Evolutionary conservation across 2,329 filamentous ascomycete genomes (phyloP).

Genomic region (Macrophomina pseudophaseolina): DNA sequence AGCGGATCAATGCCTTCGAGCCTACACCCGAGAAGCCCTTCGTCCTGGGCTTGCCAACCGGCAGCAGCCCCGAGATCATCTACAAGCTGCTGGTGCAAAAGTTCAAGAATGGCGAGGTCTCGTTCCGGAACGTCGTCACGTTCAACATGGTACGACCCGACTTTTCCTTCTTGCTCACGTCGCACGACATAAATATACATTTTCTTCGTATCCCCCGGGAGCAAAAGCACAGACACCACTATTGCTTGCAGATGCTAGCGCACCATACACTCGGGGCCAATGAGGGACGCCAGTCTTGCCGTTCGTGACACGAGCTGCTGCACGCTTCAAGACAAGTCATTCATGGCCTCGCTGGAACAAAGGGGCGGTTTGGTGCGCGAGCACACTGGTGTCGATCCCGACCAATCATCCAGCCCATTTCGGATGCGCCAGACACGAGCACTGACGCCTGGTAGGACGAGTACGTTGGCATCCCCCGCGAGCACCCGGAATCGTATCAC

Average conservation of each 20-base stretch:
- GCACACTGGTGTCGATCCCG: neutral
- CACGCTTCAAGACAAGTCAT: neutral
- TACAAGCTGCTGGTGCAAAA: slow-evolving; percentile 76
- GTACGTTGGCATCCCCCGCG: slow-evolving; percentile 81
- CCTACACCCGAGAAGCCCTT: slow-evolving; percentile 76
- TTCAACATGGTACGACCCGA: slow-evolving; percentile 77
- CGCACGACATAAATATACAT: slow-evolving; percentile 11
- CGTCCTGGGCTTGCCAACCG: slow-evolving; percentile 82
- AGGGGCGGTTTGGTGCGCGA: neutral
- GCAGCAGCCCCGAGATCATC: slow-evolving; percentile 77
- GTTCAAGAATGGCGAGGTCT: slow-evolving; percentile 75
- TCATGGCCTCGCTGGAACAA: neutral
- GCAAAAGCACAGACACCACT: slow-evolving; percentile 8
- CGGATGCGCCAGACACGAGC: neutral
- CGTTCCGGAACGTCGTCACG: slow-evolving; percentile 85
- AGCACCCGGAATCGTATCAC: slow-evolving; percentile 86
- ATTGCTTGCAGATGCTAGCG: slow-evolving; percentile 9
- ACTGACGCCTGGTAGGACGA: slow-evolving; percentile 65
- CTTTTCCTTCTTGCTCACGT: neutral
- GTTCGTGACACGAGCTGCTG: neutral
- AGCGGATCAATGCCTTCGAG: slow-evolving; percentile 77
- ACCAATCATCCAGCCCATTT: neutral
- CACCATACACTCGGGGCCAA: neutral
- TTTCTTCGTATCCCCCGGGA: slow-evolving; percentile 19
- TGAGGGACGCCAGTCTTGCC: slow-evolving; percentile 3